Percentiles rank a stretch among this genome's conserved stretches.
Conservation (phyloP, 306 rosid genomes). For the Vigna nakashimae region DNA sequence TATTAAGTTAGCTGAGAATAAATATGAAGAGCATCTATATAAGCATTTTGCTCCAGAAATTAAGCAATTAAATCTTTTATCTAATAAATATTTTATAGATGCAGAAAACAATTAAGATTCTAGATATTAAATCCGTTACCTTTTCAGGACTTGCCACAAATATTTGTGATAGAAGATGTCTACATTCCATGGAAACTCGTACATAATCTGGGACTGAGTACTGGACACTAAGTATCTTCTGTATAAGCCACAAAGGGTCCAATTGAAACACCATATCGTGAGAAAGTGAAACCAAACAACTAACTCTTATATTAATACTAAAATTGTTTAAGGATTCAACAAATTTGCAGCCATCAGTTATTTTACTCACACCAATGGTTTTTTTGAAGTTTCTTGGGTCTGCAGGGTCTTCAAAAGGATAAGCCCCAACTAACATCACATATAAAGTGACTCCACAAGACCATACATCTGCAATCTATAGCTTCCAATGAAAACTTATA, state of each 20-base stretch:
- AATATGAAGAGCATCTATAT: neutral
- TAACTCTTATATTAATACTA: conserved; percentile 11
- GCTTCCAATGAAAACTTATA: conserved; percentile 16
- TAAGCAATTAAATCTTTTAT: conserved; percentile 10
- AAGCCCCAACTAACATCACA: conserved; percentile 87
- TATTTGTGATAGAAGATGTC: conserved; percentile 70
- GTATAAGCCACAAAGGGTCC: conserved; percentile 43
- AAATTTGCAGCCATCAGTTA: conserved; percentile 18
- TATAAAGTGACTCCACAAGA: conserved; percentile 93
- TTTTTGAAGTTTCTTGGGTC: conserved; percentile 79
- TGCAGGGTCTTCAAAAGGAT: conserved; percentile 85
- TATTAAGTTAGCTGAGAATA: conserved; percentile 7
- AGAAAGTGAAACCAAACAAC: conserved; percentile 19
- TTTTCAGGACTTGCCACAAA: conserved; percentile 78
- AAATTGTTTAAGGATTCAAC: conserved; percentile 4
- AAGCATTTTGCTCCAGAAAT: neutral
- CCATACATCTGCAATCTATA: conserved; percentile 94
- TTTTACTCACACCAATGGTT: conserved; percentile 64
- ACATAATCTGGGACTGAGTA: conserved; percentile 68
- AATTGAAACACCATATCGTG: conserved; percentile 36
- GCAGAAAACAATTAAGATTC: conserved; percentile 20
- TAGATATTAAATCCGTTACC: conserved; percentile 51
- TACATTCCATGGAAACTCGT: conserved; percentile 72
- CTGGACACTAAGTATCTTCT: conserved; percentile 77
- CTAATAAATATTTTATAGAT: neutral